Evolutionary conservation across 257 asterid genomes (phyloP), one percentile per base, ranked within the genome.

Genomic region (Fraxinus pennsylvanica): DNA sequence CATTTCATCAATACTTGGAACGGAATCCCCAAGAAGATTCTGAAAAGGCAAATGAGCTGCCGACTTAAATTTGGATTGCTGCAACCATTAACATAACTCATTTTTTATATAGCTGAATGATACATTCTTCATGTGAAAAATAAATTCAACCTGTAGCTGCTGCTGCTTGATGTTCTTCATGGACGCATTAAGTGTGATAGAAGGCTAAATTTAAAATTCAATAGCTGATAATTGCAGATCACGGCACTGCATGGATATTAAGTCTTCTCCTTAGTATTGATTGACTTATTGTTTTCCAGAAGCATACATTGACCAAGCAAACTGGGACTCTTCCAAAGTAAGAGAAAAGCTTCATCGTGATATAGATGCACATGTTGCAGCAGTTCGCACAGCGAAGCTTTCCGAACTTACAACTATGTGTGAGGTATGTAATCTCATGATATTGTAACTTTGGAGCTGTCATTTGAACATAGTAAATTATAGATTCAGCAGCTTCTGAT

Each of bases 281-380:
- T 25, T 61, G 41, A 35, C 78, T 52, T 30, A 77, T 19, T 84
- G 35, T 71, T 80, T 82, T 76, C 69, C 77, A 89, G 93, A 86
- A 12, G 96, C 89, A 68, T 82, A 85, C 59, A 86, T 96, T 79
- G 90, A 85, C 65, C 99, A 88, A 84, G 98, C 97, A 35, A 90
- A 89, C 52, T 96, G 97, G 98, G 97, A 94, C 82, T 79, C 97
- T 32, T 89, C 96, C 50, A 92, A 90, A 87, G 92, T 91, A 82
- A 90, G 94, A 84, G 97, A 94, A 79, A 96, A 96, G 85, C 88
- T 96, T 80, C 82, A 76, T 61, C 97, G 98, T 66, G 99, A 96
- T 80, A 87, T 96, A 83, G 97, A 94, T 84, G 96, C 90, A 47
- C 97, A 96, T 83, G 74, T 89, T 79, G 87, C 85, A 71, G 73